Percentiles rank a stretch among this genome's conserved stretches.
Evolutionary conservation across 257 asterid genomes (phyloP).

Genomic region (Verbena officinalis): DNA sequence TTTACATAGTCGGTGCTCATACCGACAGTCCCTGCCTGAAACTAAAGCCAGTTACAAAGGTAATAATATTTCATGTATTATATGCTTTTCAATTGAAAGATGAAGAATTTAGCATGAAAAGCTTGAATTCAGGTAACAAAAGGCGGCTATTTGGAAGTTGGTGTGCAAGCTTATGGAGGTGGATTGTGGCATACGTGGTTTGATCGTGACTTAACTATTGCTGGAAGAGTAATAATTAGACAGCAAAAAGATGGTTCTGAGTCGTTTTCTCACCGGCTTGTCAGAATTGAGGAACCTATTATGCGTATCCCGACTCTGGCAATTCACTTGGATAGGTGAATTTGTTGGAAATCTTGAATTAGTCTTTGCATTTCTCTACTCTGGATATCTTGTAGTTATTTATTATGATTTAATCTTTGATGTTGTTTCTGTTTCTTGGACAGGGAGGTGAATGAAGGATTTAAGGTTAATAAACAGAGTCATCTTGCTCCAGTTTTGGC

Average conservation of each 20-base stretch:
- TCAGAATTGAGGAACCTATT: conserved; percentile 80
- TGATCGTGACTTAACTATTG: conserved; percentile 89
- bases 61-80: conserved; percentile 19
- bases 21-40: conserved; percentile 95
- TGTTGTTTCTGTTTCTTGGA: conserved; percentile 30
- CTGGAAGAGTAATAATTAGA: conserved; percentile 81
- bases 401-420: conserved; percentile 12
- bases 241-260: conserved; percentile 61
- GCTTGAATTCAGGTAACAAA: conserved; percentile 61
- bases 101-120: background rate
- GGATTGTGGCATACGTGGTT: conserved; percentile 99
- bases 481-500: conserved; percentile 95
- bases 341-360: conserved; percentile 17
- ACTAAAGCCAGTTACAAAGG: conserved; percentile 86
- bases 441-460: conserved; percentile 89
- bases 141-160: conserved; percentile 93
- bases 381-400: background rate
- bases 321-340: conserved; percentile 94
- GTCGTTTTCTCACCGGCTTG: conserved; percentile 69
- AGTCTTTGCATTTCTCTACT: no score
- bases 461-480: conserved; percentile 78
- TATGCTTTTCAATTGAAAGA: background rate
- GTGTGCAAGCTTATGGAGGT: conserved; percentile 94
- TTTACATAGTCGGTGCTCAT: conserved; percentile 90
- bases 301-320: conserved; percentile 97